phyloP scores from a whole-genome alignment of 164 flowering plant genomes.

The Macadamia integrifolia region DNA sequence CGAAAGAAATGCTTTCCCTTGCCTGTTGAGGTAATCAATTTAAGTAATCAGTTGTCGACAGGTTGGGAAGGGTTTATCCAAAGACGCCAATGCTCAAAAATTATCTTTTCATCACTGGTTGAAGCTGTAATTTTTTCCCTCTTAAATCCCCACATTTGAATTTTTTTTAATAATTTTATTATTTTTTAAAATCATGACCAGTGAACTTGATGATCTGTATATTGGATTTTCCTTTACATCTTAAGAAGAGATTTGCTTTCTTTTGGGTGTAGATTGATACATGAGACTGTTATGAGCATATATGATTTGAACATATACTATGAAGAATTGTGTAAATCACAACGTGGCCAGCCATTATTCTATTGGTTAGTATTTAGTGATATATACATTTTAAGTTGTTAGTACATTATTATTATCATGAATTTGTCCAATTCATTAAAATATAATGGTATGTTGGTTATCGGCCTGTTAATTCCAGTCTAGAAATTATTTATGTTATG shows the following conservation, averaged over 20 bases:
- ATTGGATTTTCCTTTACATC: not conserved
- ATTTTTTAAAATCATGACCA: not conserved
- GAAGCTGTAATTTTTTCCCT: constrained; percentile 65
- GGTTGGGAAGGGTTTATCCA: constrained; percentile 83
- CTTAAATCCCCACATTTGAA: not conserved
- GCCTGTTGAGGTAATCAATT: not conserved
- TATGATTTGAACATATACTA: constrained; percentile 56
- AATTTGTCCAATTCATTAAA: too few relatives aligned
- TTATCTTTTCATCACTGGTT: constrained; percentile 93
- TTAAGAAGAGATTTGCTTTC: constrained; percentile 38
- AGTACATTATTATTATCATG: too few relatives aligned
- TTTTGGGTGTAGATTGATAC: constrained; percentile 28
- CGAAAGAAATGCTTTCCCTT: constrained; percentile 22
- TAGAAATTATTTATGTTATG: too few relatives aligned
- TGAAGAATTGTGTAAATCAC: constrained; percentile 70
- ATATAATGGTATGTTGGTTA: too few relatives aligned
- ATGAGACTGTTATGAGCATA: constrained; percentile 85
- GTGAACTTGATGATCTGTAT: not conserved
- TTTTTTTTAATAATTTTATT: not conserved
- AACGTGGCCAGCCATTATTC: constrained; percentile 85
- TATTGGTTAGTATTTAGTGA: constrained; percentile 49
- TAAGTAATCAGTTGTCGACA: constrained; percentile 6
- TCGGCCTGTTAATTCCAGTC: too few relatives aligned
- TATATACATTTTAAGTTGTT: too few relatives aligned
- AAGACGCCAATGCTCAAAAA: constrained; percentile 62